phyloP scores from a whole-genome alignment of 2,329 filamentous ascomycete genomes.

The Lanzia echinophila region DNA sequence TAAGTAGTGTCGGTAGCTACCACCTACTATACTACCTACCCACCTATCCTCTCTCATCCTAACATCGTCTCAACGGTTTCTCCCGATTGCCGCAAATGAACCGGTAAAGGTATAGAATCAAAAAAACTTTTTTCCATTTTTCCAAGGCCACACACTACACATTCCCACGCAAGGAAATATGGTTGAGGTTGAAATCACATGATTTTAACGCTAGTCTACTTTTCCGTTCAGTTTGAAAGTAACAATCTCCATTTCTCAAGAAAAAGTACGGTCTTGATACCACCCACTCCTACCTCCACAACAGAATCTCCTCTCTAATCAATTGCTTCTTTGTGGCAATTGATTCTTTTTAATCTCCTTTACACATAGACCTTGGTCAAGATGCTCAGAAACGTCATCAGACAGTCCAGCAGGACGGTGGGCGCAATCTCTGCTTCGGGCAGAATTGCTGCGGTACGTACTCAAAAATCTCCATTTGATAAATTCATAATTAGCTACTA shows the following conservation, averaged over 20 bases:
- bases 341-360: slow-evolving; percentile 48
- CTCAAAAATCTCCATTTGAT: slow-evolving; percentile 36
- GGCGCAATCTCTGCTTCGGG: slow-evolving; percentile 87
- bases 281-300: slow-evolving; percentile 27
- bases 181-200: background rate
- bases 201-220: slow-evolving; percentile 8
- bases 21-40: too few relatives aligned
- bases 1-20: too few relatives aligned
- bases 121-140: too few relatives aligned
- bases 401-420: slow-evolving; percentile 92
- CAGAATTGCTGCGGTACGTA: slow-evolving; percentile 92
- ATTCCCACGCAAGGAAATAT: background rate
- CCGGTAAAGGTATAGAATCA: background rate
- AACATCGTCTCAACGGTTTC: slow-evolving; percentile 3
- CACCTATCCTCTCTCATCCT: background rate
- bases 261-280: slow-evolving; percentile 24
- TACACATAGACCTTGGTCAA: slow-evolving; percentile 48
- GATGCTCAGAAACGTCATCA: slow-evolving; percentile 98
- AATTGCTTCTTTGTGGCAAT: slow-evolving; percentile 63
- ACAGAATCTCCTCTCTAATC: slow-evolving; percentile 52
- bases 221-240: slow-evolving; percentile 6
- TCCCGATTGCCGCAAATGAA: background rate
- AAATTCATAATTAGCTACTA: slow-evolving; percentile 35
- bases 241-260: slow-evolving; percentile 14
- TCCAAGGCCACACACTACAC: too few relatives aligned